Base-by-base conservation (phyloP, 2,329 filamentous ascomycete species). In the Lachnellula cervina region DNA sequence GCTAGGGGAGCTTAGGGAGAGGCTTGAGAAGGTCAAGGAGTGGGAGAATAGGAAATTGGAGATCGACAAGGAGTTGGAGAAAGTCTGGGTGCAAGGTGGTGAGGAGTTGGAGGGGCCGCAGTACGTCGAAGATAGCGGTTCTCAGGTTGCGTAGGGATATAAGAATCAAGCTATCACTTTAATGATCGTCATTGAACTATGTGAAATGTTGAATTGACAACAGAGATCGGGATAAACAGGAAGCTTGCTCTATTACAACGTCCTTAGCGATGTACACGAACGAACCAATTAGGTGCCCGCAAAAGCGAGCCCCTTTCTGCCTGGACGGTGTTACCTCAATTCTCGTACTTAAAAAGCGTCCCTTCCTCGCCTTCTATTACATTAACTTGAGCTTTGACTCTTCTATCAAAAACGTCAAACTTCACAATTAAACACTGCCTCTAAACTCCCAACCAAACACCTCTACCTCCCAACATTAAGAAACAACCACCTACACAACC, bases 1-100 rank as follows among this genome's bases (percentile, higher is more conserved):
- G 71, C 77, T 97, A 16, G 82, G 88, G 49, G 90, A 97, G 62
- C 78, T 99, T 44, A 83, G 87, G 32, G 90, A 93, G 70, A 80
- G 88, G 23, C 76, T 99, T 7, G 80, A 83, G 11, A 86, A 90
- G 72, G 93, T 97, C 0, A 88, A 93, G 52, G 80, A 85, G 64
- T 95, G 90, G 90, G 90, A 93, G 76, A 74, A 75, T 62, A 80
- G 94, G 50, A 83, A 84, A 37, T 80, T 84, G 50, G 88, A 91
- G 70, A 95, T 99, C 66, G 91, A 97, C 66, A 73, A 74, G 44
- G 93, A 99, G 74, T 75, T 99, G 56, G 83, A 61, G 13, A 66
- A 66, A 44, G 69, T 70, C 4, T 71, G 69, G 69, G 66, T 70
- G 38, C 68, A 69, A 2, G 64, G 64, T 5, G 66, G 64, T 4